phyloP scores from a whole-genome alignment of 225 moss, liverwort and hornwort genomes.

The Anthoceros angustus region DNA sequence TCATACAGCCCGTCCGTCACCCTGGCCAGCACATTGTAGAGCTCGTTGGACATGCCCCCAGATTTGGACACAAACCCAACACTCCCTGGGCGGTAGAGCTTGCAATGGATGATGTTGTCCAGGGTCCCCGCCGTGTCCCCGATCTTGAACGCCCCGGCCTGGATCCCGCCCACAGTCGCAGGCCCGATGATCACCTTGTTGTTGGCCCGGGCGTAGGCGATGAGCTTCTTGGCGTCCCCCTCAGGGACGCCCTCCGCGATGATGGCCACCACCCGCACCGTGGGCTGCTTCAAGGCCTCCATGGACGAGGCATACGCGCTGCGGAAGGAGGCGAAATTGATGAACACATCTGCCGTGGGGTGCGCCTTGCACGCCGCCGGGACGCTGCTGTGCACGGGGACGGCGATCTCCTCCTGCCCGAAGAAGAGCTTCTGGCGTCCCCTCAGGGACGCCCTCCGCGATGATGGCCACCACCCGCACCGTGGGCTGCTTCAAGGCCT shows the following conservation, averaged over 20 bases:
- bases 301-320: constrained; percentile 82
- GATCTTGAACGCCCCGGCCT: constrained; percentile 91
- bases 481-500: constrained; percentile 70
- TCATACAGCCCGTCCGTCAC: constrained; percentile 95
- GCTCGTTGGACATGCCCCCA: constrained; percentile 93
- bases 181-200: constrained; percentile 72
- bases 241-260: constrained; percentile 93
- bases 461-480: constrained; percentile 87
- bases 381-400: constrained; percentile 81
- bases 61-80: constrained; percentile 95
- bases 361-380: constrained; percentile 59
- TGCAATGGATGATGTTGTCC: constrained; percentile 85
- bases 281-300: constrained; percentile 76
- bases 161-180: constrained; percentile 86
- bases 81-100: constrained; percentile 78
- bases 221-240: constrained; percentile 77
- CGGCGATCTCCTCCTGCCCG: constrained; percentile 69
- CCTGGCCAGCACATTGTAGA: constrained; percentile 84
- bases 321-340: constrained; percentile 83
- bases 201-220: constrained; percentile 62
- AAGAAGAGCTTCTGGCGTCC: constrained; percentile 90
- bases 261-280: constrained; percentile 78
- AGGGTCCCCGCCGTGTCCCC: constrained; percentile 89
- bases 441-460: constrained; percentile 90
- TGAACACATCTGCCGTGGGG: constrained; percentile 88